phyloP scores from a whole-genome alignment of 139 green algal species.

The Tetraselmis chui region DNA sequence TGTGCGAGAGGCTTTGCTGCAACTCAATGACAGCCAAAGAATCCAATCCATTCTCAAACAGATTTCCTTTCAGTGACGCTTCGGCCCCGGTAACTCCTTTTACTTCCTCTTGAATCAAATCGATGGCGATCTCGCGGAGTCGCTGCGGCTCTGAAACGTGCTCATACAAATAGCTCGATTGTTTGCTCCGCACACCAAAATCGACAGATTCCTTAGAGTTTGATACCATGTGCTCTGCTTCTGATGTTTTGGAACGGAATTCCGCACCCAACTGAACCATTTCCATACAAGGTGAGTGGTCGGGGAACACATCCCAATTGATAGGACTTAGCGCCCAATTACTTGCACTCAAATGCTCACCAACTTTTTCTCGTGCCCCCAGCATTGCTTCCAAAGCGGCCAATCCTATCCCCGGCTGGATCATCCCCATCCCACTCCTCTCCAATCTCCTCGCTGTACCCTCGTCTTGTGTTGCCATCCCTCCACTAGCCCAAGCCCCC shows the following conservation, averaged over 20 bases:
- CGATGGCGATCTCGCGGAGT: no score
- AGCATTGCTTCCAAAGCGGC: conserved; percentile 28
- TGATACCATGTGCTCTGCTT: no score
- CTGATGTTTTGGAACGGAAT: no score
- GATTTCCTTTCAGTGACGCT: background rate
- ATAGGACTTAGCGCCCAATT: background rate
- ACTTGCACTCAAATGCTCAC: no score
- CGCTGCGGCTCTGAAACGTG: no score
- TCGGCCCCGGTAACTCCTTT: background rate
- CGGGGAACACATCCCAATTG: background rate
- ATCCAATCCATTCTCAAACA: background rate
- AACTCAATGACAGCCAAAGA: background rate
- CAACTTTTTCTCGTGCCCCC: no score
- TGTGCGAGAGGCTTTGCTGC: background rate
- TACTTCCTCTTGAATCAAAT: background rate
- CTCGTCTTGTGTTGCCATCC: conserved; percentile 45
- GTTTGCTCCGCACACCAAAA: no score
- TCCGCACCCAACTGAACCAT: no score
- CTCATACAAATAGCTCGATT: no score
- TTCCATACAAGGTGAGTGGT: background rate
- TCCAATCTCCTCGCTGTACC: conserved; percentile 39
- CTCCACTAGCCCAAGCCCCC: conserved; percentile 32
- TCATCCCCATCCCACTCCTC: conserved; percentile 56
- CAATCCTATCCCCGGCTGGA: conserved; percentile 42
- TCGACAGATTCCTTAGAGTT: no score